Evolutionary conservation across 176 grass and related monocot species (phyloP).

Genomic region (Paspalum notatum): DNA sequence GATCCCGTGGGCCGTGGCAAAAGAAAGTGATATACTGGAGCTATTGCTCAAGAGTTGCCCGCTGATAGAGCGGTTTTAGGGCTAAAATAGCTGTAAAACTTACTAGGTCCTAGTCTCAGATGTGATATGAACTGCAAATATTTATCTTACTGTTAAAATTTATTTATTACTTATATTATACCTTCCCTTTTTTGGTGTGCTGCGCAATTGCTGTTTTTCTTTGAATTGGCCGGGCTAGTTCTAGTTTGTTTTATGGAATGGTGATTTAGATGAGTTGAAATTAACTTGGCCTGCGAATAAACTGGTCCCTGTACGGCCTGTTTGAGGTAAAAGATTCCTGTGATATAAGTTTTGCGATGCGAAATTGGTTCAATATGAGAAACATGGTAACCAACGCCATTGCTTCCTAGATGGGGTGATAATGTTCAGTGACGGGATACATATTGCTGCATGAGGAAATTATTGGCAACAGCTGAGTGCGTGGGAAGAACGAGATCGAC

Average conservation of each 20-base stretch:
- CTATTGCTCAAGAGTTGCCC: slow-evolving; percentile 13
- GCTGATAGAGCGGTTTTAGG: background rate
- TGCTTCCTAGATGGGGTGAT: too few relatives aligned
- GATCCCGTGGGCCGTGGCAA: slow-evolving; percentile 9
- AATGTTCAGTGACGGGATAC: too few relatives aligned
- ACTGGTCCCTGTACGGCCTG: too few relatives aligned
- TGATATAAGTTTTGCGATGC: too few relatives aligned
- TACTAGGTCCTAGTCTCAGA: slow-evolving; percentile 33
- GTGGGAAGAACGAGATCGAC: too few relatives aligned
- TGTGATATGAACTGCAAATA: slow-evolving; percentile 46
- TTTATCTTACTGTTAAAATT: slow-evolving; percentile 18
- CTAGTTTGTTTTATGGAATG: background rate
- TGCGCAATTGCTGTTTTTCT: background rate
- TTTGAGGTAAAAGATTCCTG: too few relatives aligned
- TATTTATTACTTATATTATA: slow-evolving; percentile 14
- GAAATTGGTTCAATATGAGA: too few relatives aligned
- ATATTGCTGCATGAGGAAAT: background rate
- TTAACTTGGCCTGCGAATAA: background rate
- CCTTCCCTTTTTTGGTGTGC: background rate
- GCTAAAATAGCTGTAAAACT: slow-evolving; percentile 15
- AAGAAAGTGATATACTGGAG: background rate
- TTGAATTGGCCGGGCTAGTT: background rate
- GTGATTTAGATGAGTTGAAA: slow-evolving; percentile 14
- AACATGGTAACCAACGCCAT: too few relatives aligned
- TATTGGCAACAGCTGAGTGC: background rate